phyloP scores from a whole-genome alignment of 2,329 filamentous ascomycete species.

The Knufia fluminis region DNA sequence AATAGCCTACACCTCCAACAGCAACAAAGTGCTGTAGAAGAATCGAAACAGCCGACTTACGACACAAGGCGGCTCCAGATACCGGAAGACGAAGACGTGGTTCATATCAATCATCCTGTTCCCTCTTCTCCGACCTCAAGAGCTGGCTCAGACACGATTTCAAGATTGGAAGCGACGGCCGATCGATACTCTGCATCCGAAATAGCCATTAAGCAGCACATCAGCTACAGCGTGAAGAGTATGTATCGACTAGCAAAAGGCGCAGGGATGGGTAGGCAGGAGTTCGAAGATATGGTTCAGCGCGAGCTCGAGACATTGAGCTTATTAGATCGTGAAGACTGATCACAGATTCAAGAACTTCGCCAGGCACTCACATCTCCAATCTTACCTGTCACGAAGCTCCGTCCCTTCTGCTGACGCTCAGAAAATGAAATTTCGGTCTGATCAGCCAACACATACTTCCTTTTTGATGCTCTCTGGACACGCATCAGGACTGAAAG shows the following conservation, averaged over 20 bases:
- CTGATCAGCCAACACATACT: neutral
- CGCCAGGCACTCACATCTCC: no score
- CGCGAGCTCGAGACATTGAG: conserved; percentile 51
- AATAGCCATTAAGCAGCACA: conserved; percentile 54
- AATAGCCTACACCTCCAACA: conserved; percentile 23
- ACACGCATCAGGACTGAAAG: neutral
- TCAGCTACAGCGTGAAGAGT: conserved; percentile 55
- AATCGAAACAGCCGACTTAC: conserved; percentile 7
- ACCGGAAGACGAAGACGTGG: conserved; percentile 22
- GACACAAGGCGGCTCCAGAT: neutral
- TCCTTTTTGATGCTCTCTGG: neutral
- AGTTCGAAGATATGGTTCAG: conserved; percentile 52
- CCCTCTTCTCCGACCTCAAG: conserved; percentile 35
- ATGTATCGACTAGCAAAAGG: conserved; percentile 51
- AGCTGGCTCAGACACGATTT: conserved; percentile 41
- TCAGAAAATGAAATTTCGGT: neutral
- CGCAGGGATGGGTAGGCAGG: conserved; percentile 48
- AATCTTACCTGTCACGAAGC: no score
- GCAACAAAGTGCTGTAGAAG: conserved; percentile 19
- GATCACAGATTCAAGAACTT: neutral
- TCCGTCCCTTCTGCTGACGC: neutral
- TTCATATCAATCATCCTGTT: conserved; percentile 33
- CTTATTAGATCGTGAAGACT: conserved; percentile 39
- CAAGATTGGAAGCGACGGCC: conserved; percentile 46
- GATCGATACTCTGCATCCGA: conserved; percentile 46